phyloP scores from a whole-genome alignment of 2,329 filamentous ascomycete species.

The Penicillium polonicum region DNA sequence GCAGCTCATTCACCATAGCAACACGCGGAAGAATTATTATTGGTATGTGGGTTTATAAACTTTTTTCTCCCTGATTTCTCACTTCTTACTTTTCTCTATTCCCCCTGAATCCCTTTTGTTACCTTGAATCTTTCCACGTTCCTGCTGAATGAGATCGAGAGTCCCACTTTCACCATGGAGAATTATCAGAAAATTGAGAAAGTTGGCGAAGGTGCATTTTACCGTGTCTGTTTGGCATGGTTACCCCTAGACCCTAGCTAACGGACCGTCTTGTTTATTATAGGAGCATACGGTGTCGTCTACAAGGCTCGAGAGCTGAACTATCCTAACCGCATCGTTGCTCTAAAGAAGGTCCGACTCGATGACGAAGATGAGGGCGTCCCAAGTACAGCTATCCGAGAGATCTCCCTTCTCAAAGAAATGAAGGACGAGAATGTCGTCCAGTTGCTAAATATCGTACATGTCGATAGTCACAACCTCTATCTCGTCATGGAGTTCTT shows the following conservation, averaged over 20 bases:
- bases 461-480: constrained; percentile 90
- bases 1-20: not conserved
- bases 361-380: constrained; percentile 94
- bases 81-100: not conserved
- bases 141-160: not conserved
- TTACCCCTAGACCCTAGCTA: constrained; percentile 17
- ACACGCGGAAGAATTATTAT: not conserved
- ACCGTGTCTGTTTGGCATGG: constrained; percentile 30
- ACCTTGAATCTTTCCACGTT: not conserved
- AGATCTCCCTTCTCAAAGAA: constrained; percentile 91
- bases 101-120: not conserved
- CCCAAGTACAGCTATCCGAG: constrained; percentile 86
- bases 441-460: constrained; percentile 83
- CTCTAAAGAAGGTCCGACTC: constrained; percentile 91
- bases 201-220: constrained; percentile 77
- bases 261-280: constrained; percentile 4
- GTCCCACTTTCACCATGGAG: constrained; percentile 63
- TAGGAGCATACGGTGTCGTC: constrained; percentile 91
- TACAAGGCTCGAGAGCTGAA: constrained; percentile 89
- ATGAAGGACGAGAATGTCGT: constrained; percentile 92
- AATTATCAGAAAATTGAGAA: constrained; percentile 97
- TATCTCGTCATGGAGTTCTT: constrained; percentile 92
- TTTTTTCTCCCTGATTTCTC: not conserved
- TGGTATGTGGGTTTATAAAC: not conserved
- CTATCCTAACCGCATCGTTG: constrained; percentile 79